phyloP scores from a whole-genome alignment of 2,329 filamentous ascomycete genomes.

The Raffaelea ambrosiae region DNA sequence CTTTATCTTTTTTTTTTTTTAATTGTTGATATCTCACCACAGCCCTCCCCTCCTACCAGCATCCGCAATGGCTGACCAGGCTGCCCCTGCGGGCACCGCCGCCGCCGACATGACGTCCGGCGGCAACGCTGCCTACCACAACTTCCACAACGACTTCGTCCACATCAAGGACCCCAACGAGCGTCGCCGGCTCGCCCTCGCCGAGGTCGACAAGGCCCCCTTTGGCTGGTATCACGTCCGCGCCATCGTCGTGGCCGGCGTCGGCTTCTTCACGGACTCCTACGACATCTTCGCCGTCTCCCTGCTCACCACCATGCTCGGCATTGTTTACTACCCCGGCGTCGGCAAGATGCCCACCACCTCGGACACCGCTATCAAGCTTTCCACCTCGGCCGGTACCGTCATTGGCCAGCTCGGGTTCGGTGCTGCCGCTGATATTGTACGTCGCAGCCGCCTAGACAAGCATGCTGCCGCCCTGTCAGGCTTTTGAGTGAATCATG shows the following conservation, averaged over 20 bases:
- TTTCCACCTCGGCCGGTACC: conserved; percentile 74
- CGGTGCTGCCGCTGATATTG: conserved; percentile 62
- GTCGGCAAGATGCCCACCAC: conserved; percentile 52
- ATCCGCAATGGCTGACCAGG: conserved; percentile 13
- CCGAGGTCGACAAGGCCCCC: conserved; percentile 72
- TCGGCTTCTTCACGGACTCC: conserved; percentile 77
- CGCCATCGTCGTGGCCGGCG: conserved; percentile 67
- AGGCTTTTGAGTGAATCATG: too few species aligned
- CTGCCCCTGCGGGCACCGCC: conserved; percentile 8
- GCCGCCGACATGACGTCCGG: conserved; percentile 42
- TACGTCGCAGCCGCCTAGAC: conserved; percentile 5
- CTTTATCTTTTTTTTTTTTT: conserved; percentile 1
- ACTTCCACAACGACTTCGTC: conserved; percentile 49
- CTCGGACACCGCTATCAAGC: conserved; percentile 76
- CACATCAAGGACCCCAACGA: conserved; percentile 65
- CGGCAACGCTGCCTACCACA: conserved; percentile 64
- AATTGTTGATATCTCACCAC: background rate
- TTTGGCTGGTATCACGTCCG: conserved; percentile 82
- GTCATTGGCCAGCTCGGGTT: conserved; percentile 77
- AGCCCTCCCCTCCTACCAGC: background rate
- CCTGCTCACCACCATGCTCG: conserved; percentile 65
- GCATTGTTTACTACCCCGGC: conserved; percentile 63
- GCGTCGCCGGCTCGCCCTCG: conserved; percentile 68
- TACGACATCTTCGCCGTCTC: conserved; percentile 78
- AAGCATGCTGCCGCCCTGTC: background rate